phyloP scores from a whole-genome alignment of 495 filamentous ascomycete genomes.

The Coniosporium apollinis region DNA sequence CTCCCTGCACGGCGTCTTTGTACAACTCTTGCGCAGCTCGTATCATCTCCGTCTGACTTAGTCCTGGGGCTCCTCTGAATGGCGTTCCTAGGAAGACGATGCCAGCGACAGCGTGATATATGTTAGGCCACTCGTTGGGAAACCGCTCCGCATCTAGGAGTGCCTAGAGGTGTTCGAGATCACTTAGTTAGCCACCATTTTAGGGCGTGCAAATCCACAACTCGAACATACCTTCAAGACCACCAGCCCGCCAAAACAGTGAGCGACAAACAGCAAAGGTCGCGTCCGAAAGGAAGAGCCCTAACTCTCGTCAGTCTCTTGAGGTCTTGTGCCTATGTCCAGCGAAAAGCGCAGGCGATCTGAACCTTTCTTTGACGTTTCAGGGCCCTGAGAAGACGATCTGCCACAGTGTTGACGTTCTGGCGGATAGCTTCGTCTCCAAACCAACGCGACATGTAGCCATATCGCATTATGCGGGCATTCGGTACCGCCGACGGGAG shows the following conservation, averaged over 20 bases:
- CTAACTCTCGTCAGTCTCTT: neutral
- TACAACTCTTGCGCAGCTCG: slow-evolving; percentile 4
- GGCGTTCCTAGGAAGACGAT: slow-evolving; percentile 7
- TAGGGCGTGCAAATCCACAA: neutral
- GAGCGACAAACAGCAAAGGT: slow-evolving; percentile 7
- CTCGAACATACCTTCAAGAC: slow-evolving; percentile 2
- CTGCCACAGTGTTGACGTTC: slow-evolving; percentile 1
- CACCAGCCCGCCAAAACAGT: slow-evolving; percentile 7
- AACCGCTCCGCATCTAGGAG: slow-evolving; percentile 6
- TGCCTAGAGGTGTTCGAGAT: no score
- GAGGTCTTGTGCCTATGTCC: neutral
- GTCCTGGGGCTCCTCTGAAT: slow-evolving; percentile 6
- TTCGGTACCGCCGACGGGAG: slow-evolving; percentile 10
- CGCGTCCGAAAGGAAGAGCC: slow-evolving; percentile 1
- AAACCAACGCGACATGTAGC: slow-evolving; percentile 7
- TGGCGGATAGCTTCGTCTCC: neutral
- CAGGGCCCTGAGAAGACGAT: slow-evolving; percentile 1
- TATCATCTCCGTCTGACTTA: slow-evolving; percentile 9
- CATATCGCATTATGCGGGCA: slow-evolving; percentile 16
- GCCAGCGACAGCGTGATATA: slow-evolving; percentile 5
- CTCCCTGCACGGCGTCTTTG: slow-evolving; percentile 6
- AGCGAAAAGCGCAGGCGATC: neutral
- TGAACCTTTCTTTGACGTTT: slow-evolving; percentile 3
- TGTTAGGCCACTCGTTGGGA: slow-evolving; percentile 4
- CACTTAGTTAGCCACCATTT: slow-evolving; percentile 1